phyloP scores from a whole-genome alignment of 257 asterid species.

The Thymus mandschuricus region DNA sequence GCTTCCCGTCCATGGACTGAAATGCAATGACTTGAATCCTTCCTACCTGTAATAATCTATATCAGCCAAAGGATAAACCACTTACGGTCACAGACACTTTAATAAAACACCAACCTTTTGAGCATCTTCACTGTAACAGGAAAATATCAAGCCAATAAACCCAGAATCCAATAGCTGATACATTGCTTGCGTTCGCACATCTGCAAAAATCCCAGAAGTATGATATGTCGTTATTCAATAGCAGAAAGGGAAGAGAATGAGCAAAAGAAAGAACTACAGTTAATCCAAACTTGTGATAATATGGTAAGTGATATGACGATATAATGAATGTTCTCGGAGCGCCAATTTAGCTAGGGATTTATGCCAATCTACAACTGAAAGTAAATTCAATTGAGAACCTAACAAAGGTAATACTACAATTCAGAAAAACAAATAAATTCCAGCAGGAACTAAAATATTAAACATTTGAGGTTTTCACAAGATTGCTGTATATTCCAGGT shows the following conservation, averaged over 20 bases:
- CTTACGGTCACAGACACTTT: conserved; percentile 16
- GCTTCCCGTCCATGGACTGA: conserved; percentile 97
- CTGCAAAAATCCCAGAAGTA: conserved; percentile 53
- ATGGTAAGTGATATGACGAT: background rate
- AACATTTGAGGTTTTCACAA: background rate
- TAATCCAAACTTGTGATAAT: conserved; percentile 4
- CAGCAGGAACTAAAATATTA: background rate
- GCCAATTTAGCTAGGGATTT: background rate
- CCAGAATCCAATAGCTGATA: conserved; percentile 99
- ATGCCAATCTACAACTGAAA: background rate
- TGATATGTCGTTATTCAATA: conserved; percentile 4
- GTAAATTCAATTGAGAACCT: conserved; percentile 2
- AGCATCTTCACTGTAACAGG: conserved; percentile 98
- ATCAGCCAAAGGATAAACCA: conserved; percentile 23
- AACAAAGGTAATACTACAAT: conserved; percentile 4
- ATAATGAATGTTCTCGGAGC: background rate
- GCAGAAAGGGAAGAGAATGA: background rate
- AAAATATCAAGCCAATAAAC: conserved; percentile 94
- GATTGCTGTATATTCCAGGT: background rate
- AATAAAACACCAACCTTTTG: conserved; percentile 64
- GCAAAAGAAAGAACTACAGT: conserved; percentile 13
- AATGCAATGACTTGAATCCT: conserved; percentile 95
- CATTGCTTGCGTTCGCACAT: conserved; percentile 97
- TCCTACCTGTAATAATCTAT: conserved; percentile 68
- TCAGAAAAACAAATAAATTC: conserved; percentile 9